Evolutionary conservation across 768 basidiomycete genomes (phyloP).

Genomic region (Steccherinum ochraceum): DNA sequence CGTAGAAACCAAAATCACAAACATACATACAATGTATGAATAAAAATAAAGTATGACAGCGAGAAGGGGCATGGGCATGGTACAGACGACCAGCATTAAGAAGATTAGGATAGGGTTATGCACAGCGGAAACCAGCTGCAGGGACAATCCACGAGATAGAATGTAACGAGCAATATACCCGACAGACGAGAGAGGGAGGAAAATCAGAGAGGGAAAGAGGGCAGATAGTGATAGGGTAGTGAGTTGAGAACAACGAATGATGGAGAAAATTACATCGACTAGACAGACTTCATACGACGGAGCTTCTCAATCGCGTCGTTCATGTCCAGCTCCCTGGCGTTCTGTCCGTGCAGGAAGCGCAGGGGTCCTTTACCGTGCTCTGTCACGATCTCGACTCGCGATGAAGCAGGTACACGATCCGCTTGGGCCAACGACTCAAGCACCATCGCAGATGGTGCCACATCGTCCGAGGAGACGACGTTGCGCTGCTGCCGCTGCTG

Average conservation of each 20-base stretch:
- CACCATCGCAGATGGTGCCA: neutral
- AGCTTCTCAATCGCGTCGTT: constrained; percentile 11
- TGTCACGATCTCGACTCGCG: constrained; percentile 5
- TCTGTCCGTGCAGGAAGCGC: constrained; percentile 1
- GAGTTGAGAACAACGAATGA: neutral
- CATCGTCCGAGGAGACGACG: neutral
- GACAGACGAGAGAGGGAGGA: too few species aligned
- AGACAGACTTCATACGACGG: constrained; percentile 6
- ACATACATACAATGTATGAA: neutral
- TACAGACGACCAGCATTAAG: neutral
- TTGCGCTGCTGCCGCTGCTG: too few species aligned
- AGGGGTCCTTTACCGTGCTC: neutral
- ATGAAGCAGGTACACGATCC: constrained; percentile 1
- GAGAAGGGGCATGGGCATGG: neutral
- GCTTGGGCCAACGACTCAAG: neutral
- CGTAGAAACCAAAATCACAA: neutral
- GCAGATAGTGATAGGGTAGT: neutral
- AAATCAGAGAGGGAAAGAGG: too few species aligned
- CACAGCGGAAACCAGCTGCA: neutral
- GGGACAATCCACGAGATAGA: neutral
- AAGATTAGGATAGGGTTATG: neutral
- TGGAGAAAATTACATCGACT: neutral
- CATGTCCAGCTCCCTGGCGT: constrained; percentile 11
- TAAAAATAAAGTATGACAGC: neutral
- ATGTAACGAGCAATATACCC: neutral